Base-by-base conservation (phyloP, 2,329 filamentous ascomycete species). In the Pochonia chlamydosporia region DNA sequence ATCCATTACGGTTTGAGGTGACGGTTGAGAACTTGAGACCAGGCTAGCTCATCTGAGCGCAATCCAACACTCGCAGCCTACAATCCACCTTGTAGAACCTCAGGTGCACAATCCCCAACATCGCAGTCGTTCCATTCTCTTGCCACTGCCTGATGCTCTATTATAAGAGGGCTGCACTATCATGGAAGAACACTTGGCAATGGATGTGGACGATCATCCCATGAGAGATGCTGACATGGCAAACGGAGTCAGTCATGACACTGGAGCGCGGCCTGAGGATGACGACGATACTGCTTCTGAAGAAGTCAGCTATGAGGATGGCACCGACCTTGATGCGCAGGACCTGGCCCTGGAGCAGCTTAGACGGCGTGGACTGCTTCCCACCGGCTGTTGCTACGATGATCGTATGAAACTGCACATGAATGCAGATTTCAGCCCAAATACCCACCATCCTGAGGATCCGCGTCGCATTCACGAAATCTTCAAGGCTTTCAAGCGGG, bases 331-430 rank as follows among this genome's bases (percentile, higher is more conserved):
- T 1, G 65, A 65, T 9, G 64, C 65, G 3, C 66, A 67, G 14
- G 62, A 66, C 9, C 58, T 71, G 3, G 65, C 64, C 6, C 56
- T 63, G 2, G 66, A 64, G 3, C 63, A 68, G 44, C 56, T 73
- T 43, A 63, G 63, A 13, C 67, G 68, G 48, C 71, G 67, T 31
- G 73, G 74, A 2, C 66, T 80, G 23, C 71, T 88, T 2, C 80
- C 85, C 0, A 91, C 87, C 0, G 88, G 88, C 3, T 82, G 86
- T 51, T 92, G 88, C 55, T 99, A 97, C 63, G 93, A 99, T 69
- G 84, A 89, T 48, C 82, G 92, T 26, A 99, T 99, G 93, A 89
- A 93, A 51, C 86, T 95, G 51, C 93, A 99, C 63, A 87, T 90
- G 46, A 95, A 96, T 62, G 83, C 88, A 14, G 84, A 89, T 62